Conservation (phyloP, 371 early-diverging fungal genomes). For the Rhizopus stolonifer region DNA sequence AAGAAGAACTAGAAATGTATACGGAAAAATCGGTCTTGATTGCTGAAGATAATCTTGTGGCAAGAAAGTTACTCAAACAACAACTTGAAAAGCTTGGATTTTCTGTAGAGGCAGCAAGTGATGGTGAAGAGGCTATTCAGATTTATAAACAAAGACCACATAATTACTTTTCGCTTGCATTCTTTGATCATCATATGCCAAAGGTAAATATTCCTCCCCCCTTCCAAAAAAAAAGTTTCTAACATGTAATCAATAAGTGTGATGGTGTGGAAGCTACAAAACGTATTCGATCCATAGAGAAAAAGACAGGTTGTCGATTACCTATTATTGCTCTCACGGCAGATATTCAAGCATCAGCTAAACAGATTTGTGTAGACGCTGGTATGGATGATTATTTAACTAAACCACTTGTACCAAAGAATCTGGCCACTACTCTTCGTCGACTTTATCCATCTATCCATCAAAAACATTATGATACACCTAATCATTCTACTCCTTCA, state of each 20-base stretch:
- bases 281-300: slow-evolving; percentile 33
- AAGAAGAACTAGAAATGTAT: slow-evolving; percentile 36
- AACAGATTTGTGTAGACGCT: slow-evolving; percentile 49
- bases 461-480: slow-evolving; percentile 19
- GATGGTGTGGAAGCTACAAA: slow-evolving; percentile 62
- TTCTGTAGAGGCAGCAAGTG: slow-evolving; percentile 45
- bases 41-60: slow-evolving; percentile 53
- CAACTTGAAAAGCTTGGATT: slow-evolving; percentile 53
- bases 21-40: slow-evolving; percentile 41
- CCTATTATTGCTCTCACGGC: slow-evolving; percentile 63
- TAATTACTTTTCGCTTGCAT: slow-evolving; percentile 41
- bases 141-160: slow-evolving; percentile 35
- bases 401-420: slow-evolving; percentile 55
- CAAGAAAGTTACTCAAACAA: slow-evolving; percentile 43
- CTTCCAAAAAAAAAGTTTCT: too few species aligned
- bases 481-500: slow-evolving; percentile 20
- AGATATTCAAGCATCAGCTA: slow-evolving; percentile 54
- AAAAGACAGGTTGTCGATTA: slow-evolving; percentile 29
- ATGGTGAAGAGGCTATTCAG: slow-evolving; percentile 48
- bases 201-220: slow-evolving; percentile 27
- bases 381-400: slow-evolving; percentile 66
- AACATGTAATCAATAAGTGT: too few species aligned
- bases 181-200: slow-evolving; percentile 58
- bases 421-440: slow-evolving; percentile 33
- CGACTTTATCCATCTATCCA: slow-evolving; percentile 23